Evolutionary conservation across 495 filamentous ascomycete species (phyloP), one percentile per base, ranked within the genome.

Genomic region (Pyrenula massariospora): DNA sequence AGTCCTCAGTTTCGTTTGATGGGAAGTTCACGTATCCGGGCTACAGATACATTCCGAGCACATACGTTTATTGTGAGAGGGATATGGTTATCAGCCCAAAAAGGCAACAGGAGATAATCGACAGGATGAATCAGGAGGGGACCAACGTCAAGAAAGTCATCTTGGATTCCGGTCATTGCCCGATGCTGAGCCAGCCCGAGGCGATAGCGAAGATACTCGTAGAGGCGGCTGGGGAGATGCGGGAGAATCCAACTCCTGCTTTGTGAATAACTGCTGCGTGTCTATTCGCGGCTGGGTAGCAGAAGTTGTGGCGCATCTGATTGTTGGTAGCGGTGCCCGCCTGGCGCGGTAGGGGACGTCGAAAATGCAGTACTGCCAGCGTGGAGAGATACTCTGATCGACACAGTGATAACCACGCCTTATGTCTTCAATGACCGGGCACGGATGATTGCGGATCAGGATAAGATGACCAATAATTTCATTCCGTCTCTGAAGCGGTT

Each of bases 341-440:
- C 82, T 0, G 84, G 81, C 1, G 66, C 69, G 1, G 68, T 73
- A 23, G 76, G 73, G 1, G 74, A 79, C n/a, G 68, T 74, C 12
- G 60, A 73, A 54, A 83, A 83, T 60, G 66, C 80, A 0, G 77
- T 85, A 1, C 65, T 79, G 3, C 81, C 81, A 3, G 77, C 77
- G 2, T 84, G 81, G 80, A 73, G 83, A n/a, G 69, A 80, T 1
- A 62, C 81, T 0, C 60, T 81, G 36, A 72, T 80, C 48, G 63
- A 69, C 31, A 70, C 66, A 3, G 65, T 68, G 22, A 51, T 79
- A 36, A 67, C 65, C 20, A 72, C 66, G 0, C 62, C 67, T 1
- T 77, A 73, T 71, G 64, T 70, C 25, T 78, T 74, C 60, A 58
- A 64, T 3, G 72, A 74, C 0, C 48, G 21, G 58, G 68, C 54